Percentiles rank a stretch among this genome's conserved stretches.
These are phyloP conservation scores for Kwoniella europaea DNA, from an alignment of 768 basidiomycete species.

Conservation along the genomic window DNA sequence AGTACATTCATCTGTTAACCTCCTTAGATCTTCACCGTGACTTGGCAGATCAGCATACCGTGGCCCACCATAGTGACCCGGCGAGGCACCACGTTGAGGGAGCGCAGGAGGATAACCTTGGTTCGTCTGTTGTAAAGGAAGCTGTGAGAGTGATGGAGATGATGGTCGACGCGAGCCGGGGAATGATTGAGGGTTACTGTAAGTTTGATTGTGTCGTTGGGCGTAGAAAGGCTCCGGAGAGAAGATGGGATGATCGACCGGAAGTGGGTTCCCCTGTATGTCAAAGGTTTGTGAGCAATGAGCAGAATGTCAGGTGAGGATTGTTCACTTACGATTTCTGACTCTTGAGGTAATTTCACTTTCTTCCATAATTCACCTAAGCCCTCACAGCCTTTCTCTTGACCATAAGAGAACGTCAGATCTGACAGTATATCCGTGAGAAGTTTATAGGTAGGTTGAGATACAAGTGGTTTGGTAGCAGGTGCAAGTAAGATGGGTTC, in stretches of 20 bases:
- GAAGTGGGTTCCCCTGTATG: constrained; percentile 50
- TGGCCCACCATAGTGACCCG: constrained; percentile 48
- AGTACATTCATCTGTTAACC: constrained; percentile 82
- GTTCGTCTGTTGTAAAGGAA: constrained; percentile 11
- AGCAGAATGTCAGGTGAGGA: background rate
- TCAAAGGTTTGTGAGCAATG: background rate
- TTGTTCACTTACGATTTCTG: constrained; percentile 68
- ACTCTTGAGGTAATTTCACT: constrained; percentile 77
- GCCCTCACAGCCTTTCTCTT: constrained; percentile 60
- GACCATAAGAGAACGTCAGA: constrained; percentile 71
- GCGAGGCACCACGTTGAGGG: constrained; percentile 31
- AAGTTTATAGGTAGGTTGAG: constrained; percentile 31
- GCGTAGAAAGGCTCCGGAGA: constrained; percentile 69
- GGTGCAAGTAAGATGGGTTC: constrained; percentile 43
- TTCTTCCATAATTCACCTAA: constrained; percentile 79
- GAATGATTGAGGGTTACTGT: constrained; percentile 58
- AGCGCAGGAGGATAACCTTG: constrained; percentile 40
- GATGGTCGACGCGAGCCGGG: constrained; percentile 29
- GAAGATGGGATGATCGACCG: constrained; percentile 47
- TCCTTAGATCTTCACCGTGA: constrained; percentile 77
- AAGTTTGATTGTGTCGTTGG: constrained; percentile 58
- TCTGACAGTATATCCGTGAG: constrained; percentile 80
- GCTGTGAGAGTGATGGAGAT: constrained; percentile 29
- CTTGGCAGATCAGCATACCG: constrained; percentile 65
- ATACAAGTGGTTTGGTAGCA: constrained; percentile 38